Base-by-base conservation (phyloP, 225 moss, liverwort and hornwort genomes). In the Lunularia cruciata region DNA sequence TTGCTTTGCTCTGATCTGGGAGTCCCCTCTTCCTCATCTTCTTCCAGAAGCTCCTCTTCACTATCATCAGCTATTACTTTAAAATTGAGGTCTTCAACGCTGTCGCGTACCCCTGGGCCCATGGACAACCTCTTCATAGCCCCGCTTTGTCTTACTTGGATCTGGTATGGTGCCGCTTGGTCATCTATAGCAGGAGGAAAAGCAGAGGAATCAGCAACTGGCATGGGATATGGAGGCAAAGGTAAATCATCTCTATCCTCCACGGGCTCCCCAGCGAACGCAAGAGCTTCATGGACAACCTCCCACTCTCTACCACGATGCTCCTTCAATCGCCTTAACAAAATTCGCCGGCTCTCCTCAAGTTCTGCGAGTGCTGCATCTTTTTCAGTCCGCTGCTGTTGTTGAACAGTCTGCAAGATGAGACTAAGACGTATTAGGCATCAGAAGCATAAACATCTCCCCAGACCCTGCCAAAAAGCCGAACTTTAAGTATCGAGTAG, bases 221-320 rank as follows among this genome's bases (percentile, higher is more conserved):
- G 84, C 80, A 74, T 83, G 12, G 92, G 82, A 49, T 96, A 96
- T 3, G 96, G 96, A 20, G 96, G 96, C 59, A 96, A 82, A 47
- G 87, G 84, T 22, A 92, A 77, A 62, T 96, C 96, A 67, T 92
- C 92, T 65, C 65, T 80, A 39, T 96, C 92, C 53, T 90, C 87
- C 40, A 90, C 89, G 30, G 92, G 96, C 75, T 96, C 96, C 52
- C 96, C 96, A 45, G 96, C 96, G 71, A 92, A 96, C 15, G 92
- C 96, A 27, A 96, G 67, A 54, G 96, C 96, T 61, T 96, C 96
- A 57, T 89, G 82, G 13, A 96, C 90, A 70, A 96, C 81, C 79
- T 89, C 90, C 96, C 87, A 92, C 77, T 96, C 96, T 72, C 74
- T 81, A 6, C 92, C 96, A 43, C 79, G 87, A 81, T 96, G 92